Evolutionary conservation across 352 stramenopile species (phyloP).

Genomic region (Globisporangium heterothallicum): DNA sequence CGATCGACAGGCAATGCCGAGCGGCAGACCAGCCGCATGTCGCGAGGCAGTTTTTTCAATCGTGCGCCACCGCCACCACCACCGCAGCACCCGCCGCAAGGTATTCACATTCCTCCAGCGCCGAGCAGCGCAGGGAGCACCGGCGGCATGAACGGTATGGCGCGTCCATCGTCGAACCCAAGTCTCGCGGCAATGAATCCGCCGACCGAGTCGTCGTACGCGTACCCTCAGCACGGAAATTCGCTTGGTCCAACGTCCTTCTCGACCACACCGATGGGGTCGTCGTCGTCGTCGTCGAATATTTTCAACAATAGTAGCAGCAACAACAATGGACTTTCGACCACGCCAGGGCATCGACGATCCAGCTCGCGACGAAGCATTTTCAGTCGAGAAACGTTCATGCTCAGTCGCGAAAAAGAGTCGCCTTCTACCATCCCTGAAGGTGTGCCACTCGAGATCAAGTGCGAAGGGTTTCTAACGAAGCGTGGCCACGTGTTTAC

Average conservation of each 20-base stretch:
- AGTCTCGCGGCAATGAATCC: conserved; percentile 47
- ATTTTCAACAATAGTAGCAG: conserved; percentile 27
- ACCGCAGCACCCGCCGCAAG: conserved; percentile 41
- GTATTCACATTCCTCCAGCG: conserved; percentile 12
- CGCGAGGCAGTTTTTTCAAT: conserved; percentile 49
- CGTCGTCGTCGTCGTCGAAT: conserved; percentile 16
- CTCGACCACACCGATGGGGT: conserved; percentile 11
- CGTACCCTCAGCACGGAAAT: conserved; percentile 35
- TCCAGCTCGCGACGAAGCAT: conserved; percentile 67
- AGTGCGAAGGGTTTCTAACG: conserved; percentile 79
- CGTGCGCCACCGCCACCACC: conserved; percentile 59
- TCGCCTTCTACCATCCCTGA: conserved; percentile 56
- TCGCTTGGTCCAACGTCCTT: conserved; percentile 57
- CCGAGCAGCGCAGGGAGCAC: neutral
- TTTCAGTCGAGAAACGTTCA: conserved; percentile 68
- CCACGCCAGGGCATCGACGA: conserved; percentile 23
- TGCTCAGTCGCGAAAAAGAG: conserved; percentile 74
- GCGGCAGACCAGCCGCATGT: conserved; percentile 25
- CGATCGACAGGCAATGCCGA: conserved; percentile 9
- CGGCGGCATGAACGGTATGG: conserved; percentile 22
- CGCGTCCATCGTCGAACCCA: conserved; percentile 61
- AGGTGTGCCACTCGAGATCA: conserved; percentile 37
- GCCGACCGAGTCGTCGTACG: conserved; percentile 20
- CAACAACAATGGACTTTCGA: conserved; percentile 27
- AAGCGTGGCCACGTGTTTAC: conserved; percentile 87